Percentiles rank a stretch among this genome's conserved stretches.
phyloP scores from a whole-genome alignment of 352 stramenopile species.

The Thalassiosira exigua region DNA sequence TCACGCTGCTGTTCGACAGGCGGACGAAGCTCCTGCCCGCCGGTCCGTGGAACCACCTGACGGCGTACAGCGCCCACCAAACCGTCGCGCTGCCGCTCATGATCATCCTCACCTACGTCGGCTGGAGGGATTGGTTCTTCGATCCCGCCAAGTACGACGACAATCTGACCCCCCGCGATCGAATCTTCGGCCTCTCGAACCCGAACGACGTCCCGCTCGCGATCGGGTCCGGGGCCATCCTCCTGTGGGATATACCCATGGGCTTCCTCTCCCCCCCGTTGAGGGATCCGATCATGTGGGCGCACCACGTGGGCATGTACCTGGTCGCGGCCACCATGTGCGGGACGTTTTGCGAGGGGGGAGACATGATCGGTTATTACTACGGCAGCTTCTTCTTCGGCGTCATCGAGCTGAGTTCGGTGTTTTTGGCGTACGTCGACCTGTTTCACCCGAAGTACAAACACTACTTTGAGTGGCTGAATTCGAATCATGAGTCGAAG shows the following conservation, averaged over 20 bases:
- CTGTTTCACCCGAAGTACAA: slow-evolving; percentile 56
- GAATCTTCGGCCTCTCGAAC: slow-evolving; percentile 40
- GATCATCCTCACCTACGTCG: slow-evolving; percentile 54
- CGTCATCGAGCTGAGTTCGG: slow-evolving; percentile 64
- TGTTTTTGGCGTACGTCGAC: slow-evolving; percentile 56
- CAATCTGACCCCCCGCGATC: slow-evolving; percentile 21
- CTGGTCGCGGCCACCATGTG: slow-evolving; percentile 43
- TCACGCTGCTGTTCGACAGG: slow-evolving; percentile 45
- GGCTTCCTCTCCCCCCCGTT: slow-evolving; percentile 31
- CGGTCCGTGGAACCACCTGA: slow-evolving; percentile 57
- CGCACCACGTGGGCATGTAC: slow-evolving; percentile 68
- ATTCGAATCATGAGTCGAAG: slow-evolving; percentile 18
- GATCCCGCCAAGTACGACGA: slow-evolving; percentile 1
- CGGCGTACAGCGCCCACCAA: slow-evolving; percentile 62
- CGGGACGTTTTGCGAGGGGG: slow-evolving; percentile 36
- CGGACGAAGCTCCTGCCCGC: slow-evolving; percentile 21
- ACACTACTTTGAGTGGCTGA: slow-evolving; percentile 45
- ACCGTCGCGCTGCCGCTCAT: slow-evolving; percentile 54
- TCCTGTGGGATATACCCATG: slow-evolving; percentile 67
- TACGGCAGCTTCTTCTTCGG: slow-evolving; percentile 72
- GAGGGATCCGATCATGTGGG: slow-evolving; percentile 56
- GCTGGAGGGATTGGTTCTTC: slow-evolving; percentile 52
- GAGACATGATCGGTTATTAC: slow-evolving; percentile 55
- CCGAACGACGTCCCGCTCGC: slow-evolving; percentile 32
- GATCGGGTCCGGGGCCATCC: slow-evolving; percentile 40